Evolutionary conservation across 2,329 filamentous ascomycete species (phyloP).

Genomic region (Colletotrichum musicola): DNA sequence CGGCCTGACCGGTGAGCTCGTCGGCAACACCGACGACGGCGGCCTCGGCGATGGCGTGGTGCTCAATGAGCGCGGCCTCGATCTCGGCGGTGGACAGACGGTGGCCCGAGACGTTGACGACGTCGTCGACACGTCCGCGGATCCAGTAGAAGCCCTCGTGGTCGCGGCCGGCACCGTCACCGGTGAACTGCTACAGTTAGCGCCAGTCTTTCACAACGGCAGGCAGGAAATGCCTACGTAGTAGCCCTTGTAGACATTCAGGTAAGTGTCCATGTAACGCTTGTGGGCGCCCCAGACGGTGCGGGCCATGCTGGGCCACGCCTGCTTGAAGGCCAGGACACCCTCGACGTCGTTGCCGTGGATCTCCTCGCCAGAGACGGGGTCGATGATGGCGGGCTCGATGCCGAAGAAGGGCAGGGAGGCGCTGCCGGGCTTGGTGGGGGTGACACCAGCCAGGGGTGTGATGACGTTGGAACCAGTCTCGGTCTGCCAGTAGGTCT

Average conservation of each 20-base stretch:
- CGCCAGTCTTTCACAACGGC: background rate
- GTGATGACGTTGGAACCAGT: slow-evolving; percentile 97
- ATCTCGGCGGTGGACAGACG: slow-evolving; percentile 97
- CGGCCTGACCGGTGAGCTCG: slow-evolving; percentile 95
- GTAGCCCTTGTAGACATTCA: slow-evolving; percentile 98
- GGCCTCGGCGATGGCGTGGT: slow-evolving; percentile 89
- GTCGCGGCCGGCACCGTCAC: slow-evolving; percentile 94
- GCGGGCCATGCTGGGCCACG: slow-evolving; percentile 98
- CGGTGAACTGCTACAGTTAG: slow-evolving; percentile 74
- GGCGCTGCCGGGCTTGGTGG: slow-evolving; percentile 95
- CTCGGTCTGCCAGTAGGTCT: slow-evolving; percentile 99
- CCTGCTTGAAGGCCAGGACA: slow-evolving; percentile 95
- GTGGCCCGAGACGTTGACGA: slow-evolving; percentile 97
- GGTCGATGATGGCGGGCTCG: slow-evolving; percentile 97
- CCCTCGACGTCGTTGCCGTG: slow-evolving; percentile 97
- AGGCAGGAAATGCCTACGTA: slow-evolving; percentile 75
- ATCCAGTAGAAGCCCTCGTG: slow-evolving; percentile 99
- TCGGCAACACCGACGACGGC: slow-evolving; percentile 94
- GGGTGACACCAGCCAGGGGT: slow-evolving; percentile 90
- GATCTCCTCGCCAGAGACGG: slow-evolving; percentile 93
- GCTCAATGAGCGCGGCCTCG: slow-evolving; percentile 95
- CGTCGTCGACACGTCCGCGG: slow-evolving; percentile 96
- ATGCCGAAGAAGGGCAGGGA: slow-evolving; percentile 99
- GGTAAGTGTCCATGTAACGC: slow-evolving; percentile 98
- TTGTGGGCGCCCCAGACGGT: slow-evolving; percentile 98